A percentile compares a stretch with the other conserved stretches of the same genome.
phyloP scores from a whole-genome alignment of 1,284 basidiomycete genomes.

The Trametes pubescens region DNA sequence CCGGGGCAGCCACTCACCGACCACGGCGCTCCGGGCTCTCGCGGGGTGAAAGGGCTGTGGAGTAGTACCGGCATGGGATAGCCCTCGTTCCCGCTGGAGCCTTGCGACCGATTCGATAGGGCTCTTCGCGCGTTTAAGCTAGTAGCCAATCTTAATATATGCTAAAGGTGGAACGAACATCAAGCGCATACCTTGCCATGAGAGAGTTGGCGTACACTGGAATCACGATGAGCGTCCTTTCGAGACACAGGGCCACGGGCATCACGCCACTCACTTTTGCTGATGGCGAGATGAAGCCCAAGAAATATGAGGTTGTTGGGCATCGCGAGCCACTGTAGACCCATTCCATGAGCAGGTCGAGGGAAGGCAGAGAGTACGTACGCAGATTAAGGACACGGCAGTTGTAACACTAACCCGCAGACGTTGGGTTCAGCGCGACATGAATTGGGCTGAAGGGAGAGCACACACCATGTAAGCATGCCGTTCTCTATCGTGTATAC shows the following conservation, averaged over 20 bases:
- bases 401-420: conserved; percentile 16
- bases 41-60: conserved; percentile 13
- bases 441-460: background rate
- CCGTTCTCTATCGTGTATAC: conserved; percentile 27
- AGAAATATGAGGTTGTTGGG: conserved; percentile 27
- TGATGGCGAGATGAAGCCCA: conserved; percentile 25
- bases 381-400: conserved; percentile 23
- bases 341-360: background rate
- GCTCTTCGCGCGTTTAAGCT: conserved; percentile 25
- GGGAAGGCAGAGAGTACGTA: conserved; percentile 7
- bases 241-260: background rate
- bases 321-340: conserved; percentile 21
- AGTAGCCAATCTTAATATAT: background rate
- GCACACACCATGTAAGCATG: conserved; percentile 26
- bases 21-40: conserved; percentile 10
- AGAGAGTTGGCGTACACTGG: conserved; percentile 28
- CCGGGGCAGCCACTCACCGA: conserved; percentile 10
- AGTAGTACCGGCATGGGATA: conserved; percentile 19
- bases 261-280: conserved; percentile 18
- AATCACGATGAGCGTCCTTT: background rate
- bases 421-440: background rate
- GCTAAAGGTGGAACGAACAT: background rate
- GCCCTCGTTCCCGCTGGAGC: conserved; percentile 13
- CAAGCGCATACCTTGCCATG: conserved; percentile 20
- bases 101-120: conserved; percentile 16